Conservation (phyloP, 306 rosid species). For the Acacia confusa region DNA sequence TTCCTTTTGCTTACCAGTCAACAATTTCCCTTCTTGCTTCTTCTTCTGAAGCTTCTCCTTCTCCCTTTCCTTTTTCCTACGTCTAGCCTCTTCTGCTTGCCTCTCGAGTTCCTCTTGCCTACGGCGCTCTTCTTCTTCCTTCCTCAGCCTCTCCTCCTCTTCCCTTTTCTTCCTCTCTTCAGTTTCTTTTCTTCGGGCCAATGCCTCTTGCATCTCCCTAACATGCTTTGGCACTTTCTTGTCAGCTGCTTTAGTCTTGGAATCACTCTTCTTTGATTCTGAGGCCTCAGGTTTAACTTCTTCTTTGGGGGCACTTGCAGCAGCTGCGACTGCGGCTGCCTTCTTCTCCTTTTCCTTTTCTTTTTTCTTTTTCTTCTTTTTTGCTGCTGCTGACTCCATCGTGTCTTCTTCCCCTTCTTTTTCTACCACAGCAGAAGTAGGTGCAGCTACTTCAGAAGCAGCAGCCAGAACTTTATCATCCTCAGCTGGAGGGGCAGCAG, state of each 20-base stretch:
- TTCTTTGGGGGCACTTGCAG: constrained; percentile 26
- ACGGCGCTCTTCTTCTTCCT: constrained; percentile 81
- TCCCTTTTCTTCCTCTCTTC: constrained; percentile 82
- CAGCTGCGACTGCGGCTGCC: constrained; percentile 51
- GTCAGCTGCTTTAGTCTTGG: constrained; percentile 70
- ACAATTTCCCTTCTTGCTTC: constrained; percentile 74
- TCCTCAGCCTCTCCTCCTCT: constrained; percentile 86
- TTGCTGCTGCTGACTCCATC: constrained; percentile 86
- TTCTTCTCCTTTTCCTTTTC: constrained; percentile 80
- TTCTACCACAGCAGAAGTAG: constrained; percentile 47
- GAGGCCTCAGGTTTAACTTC: constrained; percentile 41
- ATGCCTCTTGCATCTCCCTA: constrained; percentile 96
- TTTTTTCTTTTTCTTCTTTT: constrained; percentile 95
- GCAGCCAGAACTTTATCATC: constrained; percentile 57
- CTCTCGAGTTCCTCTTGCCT: constrained; percentile 81
- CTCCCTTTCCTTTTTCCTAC: constrained; percentile 82
- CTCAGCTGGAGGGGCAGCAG: constrained; percentile 42
- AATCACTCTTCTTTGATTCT: constrained; percentile 71
- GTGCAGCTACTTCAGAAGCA: constrained; percentile 48
- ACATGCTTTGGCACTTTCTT: constrained; percentile 98
- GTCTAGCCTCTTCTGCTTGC: constrained; percentile 83
- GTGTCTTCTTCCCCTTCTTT: constrained; percentile 85
- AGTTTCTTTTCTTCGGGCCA: constrained; percentile 81
- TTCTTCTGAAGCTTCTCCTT: constrained; percentile 70
- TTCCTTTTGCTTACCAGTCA: constrained; percentile 83